phyloP scores from a whole-genome alignment of 2,329 filamentous ascomycete genomes.

The Ophiostoma sp. region DNA sequence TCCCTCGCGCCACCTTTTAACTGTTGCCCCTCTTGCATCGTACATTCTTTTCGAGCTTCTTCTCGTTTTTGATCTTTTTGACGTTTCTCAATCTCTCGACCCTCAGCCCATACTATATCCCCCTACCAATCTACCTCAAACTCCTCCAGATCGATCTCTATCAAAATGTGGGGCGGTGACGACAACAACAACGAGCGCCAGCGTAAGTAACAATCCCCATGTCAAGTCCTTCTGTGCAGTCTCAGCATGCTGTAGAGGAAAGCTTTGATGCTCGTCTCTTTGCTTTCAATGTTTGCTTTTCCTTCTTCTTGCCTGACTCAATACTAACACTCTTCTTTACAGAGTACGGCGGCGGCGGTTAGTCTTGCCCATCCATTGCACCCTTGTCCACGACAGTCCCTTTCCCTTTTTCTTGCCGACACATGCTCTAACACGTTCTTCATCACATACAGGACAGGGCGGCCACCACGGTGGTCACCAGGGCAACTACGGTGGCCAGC shows the following conservation, averaged over 20 bases:
- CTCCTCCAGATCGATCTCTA: conserved; percentile 1
- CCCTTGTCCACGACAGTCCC: background rate
- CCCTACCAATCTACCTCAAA: background rate
- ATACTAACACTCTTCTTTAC: background rate
- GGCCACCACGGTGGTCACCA: conserved; percentile 23
- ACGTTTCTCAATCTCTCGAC: background rate
- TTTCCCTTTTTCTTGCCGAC: no score
- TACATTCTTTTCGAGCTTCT: background rate
- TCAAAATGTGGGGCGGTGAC: conserved; percentile 24
- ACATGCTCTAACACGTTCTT: background rate
- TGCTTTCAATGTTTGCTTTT: background rate
- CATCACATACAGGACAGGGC: conserved; percentile 22
- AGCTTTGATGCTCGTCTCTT: background rate
- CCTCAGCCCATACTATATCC: background rate
- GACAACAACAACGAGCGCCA: conserved; percentile 16
- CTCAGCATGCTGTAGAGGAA: background rate
- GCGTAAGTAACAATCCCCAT: background rate
- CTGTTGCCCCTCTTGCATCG: conserved; percentile 8
- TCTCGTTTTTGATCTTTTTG: background rate
- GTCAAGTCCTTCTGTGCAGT: background rate
- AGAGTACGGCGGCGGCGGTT: conserved; percentile 24
- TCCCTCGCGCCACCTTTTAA: background rate
- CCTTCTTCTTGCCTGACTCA: background rate
- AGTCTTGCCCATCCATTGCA: background rate
- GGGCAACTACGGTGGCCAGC: conserved; percentile 24